Base-by-base conservation (phyloP, 352 stramenopile species). In the Pythium phragmiticola region DNA sequence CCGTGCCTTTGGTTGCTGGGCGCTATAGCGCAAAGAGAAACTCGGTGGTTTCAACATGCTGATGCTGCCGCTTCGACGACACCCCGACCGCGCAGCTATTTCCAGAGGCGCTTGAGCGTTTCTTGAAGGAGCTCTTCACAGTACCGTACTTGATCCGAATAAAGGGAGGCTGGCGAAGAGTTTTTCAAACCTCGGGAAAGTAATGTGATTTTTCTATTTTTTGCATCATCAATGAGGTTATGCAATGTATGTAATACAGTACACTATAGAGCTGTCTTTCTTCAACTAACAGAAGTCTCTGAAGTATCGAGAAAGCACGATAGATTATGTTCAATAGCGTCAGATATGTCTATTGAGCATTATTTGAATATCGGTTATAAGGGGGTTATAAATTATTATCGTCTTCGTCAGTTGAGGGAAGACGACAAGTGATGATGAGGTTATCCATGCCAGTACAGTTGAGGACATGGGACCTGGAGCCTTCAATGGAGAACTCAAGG, bases 391-490 rank as follows among this genome's bases (percentile, higher is more conserved):
- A 3, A 30, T 30, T 30, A 30, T 30, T 30, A 5, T 5, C 26
- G 1, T 3, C 0, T 30, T 5, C 26, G 4, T 30, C 3, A 30
- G 26, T 30, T 5, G 26, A 30, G 26, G 26, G 26, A 30, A 30
- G 26, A 41, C 13, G 12, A 14, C 8, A 48, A n/a, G 14, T 23
- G 42, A 23, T 48, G 47, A 49, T 60, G 54, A 52, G 30, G 41
- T 42, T 60, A 52, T 60, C 37, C 41, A 26, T n/a, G 23, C 51
- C 54, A 43, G 21, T 37, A 52, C 23, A n/a, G 16, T 9, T 26
- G 54, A 42, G 54, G 54, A 60, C 54, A 16, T 49, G 39, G 21
- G 53, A 50, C 52, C 16, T 30, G 26, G 26, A 30, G 26, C 4
- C 26, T 30, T 30, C 26, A 30, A 30, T 30, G 26, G 4, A 30